These are phyloP conservation scores for Carallia brachiata DNA, from an alignment of 345 rosid genomes.

Conservation along the genomic window DNA sequence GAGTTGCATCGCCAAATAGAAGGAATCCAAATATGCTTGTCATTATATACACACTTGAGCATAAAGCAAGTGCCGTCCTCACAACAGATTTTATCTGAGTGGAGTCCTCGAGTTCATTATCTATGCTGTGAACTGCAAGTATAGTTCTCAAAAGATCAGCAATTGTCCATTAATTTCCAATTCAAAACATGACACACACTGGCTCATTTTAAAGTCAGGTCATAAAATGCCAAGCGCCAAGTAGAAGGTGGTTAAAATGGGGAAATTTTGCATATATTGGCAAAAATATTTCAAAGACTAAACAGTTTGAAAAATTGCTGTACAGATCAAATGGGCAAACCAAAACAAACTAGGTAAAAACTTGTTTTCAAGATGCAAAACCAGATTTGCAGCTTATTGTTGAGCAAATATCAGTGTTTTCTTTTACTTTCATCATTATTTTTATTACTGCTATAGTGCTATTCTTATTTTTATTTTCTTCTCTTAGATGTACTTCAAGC, in stretches of 20 bases:
- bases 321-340: not conserved
- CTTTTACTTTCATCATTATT: too few relatives aligned
- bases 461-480: too few relatives aligned
- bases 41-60: constrained; percentile 70
- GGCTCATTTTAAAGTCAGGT: not conserved
- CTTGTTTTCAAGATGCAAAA: not conserved
- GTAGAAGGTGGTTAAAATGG: not conserved
- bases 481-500: not conserved
- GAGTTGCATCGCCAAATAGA: constrained; percentile 74
- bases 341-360: not conserved
- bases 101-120: constrained; percentile 80
- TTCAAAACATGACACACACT: not conserved
- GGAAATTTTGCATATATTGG: too few relatives aligned
- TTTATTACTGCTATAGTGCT: too few relatives aligned
- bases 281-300: not conserved
- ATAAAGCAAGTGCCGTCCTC: constrained; percentile 62
- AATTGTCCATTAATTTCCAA: not conserved
- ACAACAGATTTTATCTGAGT: constrained; percentile 67
- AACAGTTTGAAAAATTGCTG: not conserved
- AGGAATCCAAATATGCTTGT: constrained; percentile 88
- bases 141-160: constrained; percentile 17
- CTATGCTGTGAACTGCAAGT: constrained; percentile 79
- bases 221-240: not conserved
- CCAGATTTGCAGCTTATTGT: not conserved
- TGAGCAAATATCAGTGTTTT: not conserved